Base-by-base conservation (phyloP, 2,329 filamentous ascomycete genomes). In the Botryotinia convoluta region DNA sequence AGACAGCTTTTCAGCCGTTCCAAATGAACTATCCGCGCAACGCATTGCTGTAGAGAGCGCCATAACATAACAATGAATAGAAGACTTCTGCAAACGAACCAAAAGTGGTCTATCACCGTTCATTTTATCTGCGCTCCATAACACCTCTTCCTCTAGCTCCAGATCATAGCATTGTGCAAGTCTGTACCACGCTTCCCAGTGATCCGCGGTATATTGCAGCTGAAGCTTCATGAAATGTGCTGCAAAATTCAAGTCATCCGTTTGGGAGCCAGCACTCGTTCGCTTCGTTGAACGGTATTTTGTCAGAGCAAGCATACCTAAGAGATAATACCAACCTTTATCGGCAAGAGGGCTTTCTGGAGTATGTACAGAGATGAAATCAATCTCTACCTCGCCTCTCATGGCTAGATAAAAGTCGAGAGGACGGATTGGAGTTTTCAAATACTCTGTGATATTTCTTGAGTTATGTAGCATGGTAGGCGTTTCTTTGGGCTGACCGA, bases 301-400 rank as follows among this genome's bases (percentile, higher is more conserved):
- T 61, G 92, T 93, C 73, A 98, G 86, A 3, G 93, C 91, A 72
- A 97, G 93, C 86, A 96, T 92, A 32, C 95, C 95, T 75, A 97
- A 88, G 44, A 98, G 84, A 81, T 96, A 97, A 81, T 94, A 97
- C 95, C 95, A 98, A 63, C 94, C 93, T 77, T 93, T 92, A 37
- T 89, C 89, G 0, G 95, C 94, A 48, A 97, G 83, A 0, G 88
- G 87, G 70, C 90, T 91, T 73, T 96, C 92, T 0, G 89, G 87
- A 14, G 87, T 87, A 62, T 91, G 88, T 12, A 95, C 90, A 0
- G 89, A 86, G 8, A 93, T 87, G 3, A 92, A 90, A 74, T 95
- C 90, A 35, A 97, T 87, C 69, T 90, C 89, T 12, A 94, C 88
- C 54, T 92, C 88, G 18, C 96, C 96, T 75, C 90, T 90, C 54